These are phyloP conservation scores for Termitomyces eurrhizus DNA, from an alignment of 768 basidiomycete species.

Conservation along the genomic window DNA sequence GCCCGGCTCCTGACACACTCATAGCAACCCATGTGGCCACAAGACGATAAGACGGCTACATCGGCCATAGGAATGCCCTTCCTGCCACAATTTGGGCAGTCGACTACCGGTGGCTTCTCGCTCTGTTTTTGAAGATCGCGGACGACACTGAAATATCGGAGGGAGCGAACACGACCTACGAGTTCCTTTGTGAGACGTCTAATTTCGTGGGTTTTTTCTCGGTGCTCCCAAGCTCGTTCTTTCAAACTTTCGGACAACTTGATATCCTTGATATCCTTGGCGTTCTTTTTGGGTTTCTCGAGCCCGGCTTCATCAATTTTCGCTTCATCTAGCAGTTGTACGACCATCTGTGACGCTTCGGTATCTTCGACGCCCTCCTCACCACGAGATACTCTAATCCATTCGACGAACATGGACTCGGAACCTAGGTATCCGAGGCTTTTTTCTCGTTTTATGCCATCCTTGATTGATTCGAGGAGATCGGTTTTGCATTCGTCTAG, in stretches of 20 bases:
- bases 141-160: slow-evolving; percentile 90
- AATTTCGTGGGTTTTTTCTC: slow-evolving; percentile 85
- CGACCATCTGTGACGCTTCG: slow-evolving; percentile 64
- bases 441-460: slow-evolving; percentile 67
- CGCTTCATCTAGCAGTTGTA: slow-evolving; percentile 57
- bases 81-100: slow-evolving; percentile 60
- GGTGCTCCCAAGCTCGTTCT: slow-evolving; percentile 72
- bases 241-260: slow-evolving; percentile 51
- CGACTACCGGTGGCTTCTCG: slow-evolving; percentile 51
- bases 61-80: slow-evolving; percentile 58
- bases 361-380: slow-evolving; percentile 71
- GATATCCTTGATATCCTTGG: slow-evolving; percentile 60
- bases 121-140: slow-evolving; percentile 81
- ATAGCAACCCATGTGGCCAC: slow-evolving; percentile 85
- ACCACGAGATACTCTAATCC: slow-evolving; percentile 61
- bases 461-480: slow-evolving; percentile 59
- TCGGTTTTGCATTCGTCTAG: slow-evolving; percentile 76
- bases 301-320: slow-evolving; percentile 33
- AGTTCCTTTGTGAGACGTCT: slow-evolving; percentile 84
- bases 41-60: slow-evolving; percentile 84
- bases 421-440: slow-evolving; percentile 55
- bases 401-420: slow-evolving; percentile 80
- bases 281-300: slow-evolving; percentile 44
- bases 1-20: slow-evolving; percentile 71
- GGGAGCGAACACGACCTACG: slow-evolving; percentile 83